Evolutionary conservation across 805 yeast genomes (phyloP).

Genomic region (Brettanomyces bruxellensis): DNA sequence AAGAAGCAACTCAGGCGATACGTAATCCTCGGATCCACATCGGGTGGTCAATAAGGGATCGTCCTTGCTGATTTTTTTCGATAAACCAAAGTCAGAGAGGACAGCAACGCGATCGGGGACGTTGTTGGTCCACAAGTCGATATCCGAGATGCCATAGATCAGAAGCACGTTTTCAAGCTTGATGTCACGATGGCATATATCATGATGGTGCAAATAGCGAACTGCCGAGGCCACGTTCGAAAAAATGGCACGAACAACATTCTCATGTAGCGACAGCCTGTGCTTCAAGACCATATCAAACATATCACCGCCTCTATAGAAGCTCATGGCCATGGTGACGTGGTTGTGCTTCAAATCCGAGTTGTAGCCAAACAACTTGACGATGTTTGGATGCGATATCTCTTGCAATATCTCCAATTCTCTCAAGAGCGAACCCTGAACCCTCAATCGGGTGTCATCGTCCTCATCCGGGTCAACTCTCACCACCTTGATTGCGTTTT

Average conservation of each 20-base stretch:
- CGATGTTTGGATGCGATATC: slow-evolving; percentile 61
- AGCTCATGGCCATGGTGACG: slow-evolving; percentile 55
- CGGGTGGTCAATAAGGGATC: slow-evolving; percentile 69
- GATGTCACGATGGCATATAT: slow-evolving; percentile 83
- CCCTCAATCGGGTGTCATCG: slow-evolving; percentile 35
- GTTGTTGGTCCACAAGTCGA: slow-evolving; percentile 10
- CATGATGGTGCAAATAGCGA: slow-evolving; percentile 54
- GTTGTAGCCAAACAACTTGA: slow-evolving; percentile 46
- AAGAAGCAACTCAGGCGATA: slow-evolving; percentile 86
- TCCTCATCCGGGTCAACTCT: slow-evolving; percentile 23
- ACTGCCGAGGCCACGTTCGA: slow-evolving; percentile 66
- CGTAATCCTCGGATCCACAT: slow-evolving; percentile 96
- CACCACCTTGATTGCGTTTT: slow-evolving; percentile 66
- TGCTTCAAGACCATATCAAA: slow-evolving; percentile 48
- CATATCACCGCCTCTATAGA: slow-evolving; percentile 79
- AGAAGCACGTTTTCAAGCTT: slow-evolving; percentile 75
- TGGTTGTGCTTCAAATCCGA: slow-evolving; percentile 19
- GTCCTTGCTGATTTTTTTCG: slow-evolving; percentile 54
- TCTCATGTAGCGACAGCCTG: slow-evolving; percentile 35
- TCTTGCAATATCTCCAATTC: slow-evolving; percentile 60
- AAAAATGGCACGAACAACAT: slow-evolving; percentile 51
- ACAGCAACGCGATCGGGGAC: slow-evolving; percentile 30
- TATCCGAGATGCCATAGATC: slow-evolving; percentile 25
- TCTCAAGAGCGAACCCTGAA: slow-evolving; percentile 57
- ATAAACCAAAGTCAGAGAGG: slow-evolving; percentile 83